Conservation (phyloP, 257 asterid genomes). For the Ilex aquifolium region DNA sequence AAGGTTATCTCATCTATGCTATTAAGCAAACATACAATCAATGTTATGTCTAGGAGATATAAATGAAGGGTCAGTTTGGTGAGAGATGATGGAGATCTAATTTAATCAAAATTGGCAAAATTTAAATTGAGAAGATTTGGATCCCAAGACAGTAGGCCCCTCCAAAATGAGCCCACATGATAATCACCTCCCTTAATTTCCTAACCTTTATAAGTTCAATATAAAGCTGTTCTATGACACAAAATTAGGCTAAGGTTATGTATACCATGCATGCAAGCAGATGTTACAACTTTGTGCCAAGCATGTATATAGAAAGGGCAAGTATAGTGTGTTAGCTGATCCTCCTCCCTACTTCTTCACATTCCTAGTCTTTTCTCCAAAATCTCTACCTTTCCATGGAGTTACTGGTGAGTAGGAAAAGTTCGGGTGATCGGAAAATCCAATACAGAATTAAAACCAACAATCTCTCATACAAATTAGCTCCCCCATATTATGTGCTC, state of each 20-base stretch:
- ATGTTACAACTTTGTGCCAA: not conserved
- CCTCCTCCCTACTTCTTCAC: conserved; percentile 23
- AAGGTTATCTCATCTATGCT: too few relatives aligned
- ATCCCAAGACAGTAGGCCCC: too few relatives aligned
- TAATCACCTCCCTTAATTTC: too few relatives aligned
- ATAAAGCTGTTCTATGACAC: conserved; percentile 1
- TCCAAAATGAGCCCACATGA: too few relatives aligned
- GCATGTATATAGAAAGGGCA: conserved; percentile 17
- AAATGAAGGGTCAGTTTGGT: too few relatives aligned
- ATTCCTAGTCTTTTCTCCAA: not conserved
- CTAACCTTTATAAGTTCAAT: too few relatives aligned
- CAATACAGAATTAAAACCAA: conserved; percentile 33
- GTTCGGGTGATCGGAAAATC: conserved; percentile 21
- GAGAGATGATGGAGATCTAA: too few relatives aligned
- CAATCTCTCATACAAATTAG: conserved; percentile 42
- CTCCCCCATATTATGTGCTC: conserved; percentile 20
- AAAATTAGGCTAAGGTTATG: conserved; percentile 2
- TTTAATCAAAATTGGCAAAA: too few relatives aligned
- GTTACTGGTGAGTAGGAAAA: conserved; percentile 24
- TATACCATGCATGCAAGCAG: conserved; percentile 14
- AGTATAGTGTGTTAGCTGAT: conserved; percentile 33
- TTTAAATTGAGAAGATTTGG: too few relatives aligned
- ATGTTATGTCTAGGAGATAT: too few relatives aligned
- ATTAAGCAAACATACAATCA: too few relatives aligned
- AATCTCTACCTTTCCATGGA: conserved; percentile 35